Evolutionary conservation across 2,329 filamentous ascomycete genomes (phyloP).

Genomic region (Talaromyces sp.): DNA sequence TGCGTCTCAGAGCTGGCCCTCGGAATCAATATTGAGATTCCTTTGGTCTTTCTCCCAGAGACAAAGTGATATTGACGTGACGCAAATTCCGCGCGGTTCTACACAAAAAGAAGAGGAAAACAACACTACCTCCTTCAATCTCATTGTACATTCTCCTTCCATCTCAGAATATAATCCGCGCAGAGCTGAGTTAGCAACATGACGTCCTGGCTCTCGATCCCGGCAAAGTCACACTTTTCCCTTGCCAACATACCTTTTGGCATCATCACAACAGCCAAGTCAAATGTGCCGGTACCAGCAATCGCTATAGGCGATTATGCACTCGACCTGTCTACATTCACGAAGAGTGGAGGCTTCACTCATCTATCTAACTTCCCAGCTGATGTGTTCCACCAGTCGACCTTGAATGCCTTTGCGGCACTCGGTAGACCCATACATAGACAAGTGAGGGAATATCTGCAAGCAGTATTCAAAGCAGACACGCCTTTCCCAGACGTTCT

Average conservation of each 20-base stretch:
- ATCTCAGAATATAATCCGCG: not conserved
- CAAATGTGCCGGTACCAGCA: conserved; percentile 59
- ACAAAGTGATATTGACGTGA: not conserved
- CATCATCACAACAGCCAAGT: conserved; percentile 64
- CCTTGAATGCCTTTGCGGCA: conserved; percentile 69
- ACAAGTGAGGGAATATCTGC: conserved; percentile 66
- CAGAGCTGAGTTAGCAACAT: conserved; percentile 20
- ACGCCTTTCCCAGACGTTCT: conserved; percentile 61
- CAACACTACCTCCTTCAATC: not conserved
- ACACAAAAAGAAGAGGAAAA: not conserved
- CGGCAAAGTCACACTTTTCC: conserved; percentile 64
- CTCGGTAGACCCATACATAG: conserved; percentile 66
- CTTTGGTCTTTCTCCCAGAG: not conserved
- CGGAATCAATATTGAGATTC: not conserved
- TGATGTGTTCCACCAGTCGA: conserved; percentile 61
- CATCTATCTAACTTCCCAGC: conserved; percentile 55
- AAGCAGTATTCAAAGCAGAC: conserved; percentile 60
- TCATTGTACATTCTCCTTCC: not conserved
- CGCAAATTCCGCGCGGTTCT: not conserved
- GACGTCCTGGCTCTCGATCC: conserved; percentile 59
- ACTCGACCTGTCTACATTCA: conserved; percentile 64
- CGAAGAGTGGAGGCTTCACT: conserved; percentile 57
- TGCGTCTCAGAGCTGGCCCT: not conserved
- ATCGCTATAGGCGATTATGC: conserved; percentile 70
- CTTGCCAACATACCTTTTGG: conserved; percentile 80